Evolutionary conservation across 169 alveolate genomes (phyloP), one percentile per base, ranked within the genome.

Genomic region (Cryptosporidium xiaoi): DNA sequence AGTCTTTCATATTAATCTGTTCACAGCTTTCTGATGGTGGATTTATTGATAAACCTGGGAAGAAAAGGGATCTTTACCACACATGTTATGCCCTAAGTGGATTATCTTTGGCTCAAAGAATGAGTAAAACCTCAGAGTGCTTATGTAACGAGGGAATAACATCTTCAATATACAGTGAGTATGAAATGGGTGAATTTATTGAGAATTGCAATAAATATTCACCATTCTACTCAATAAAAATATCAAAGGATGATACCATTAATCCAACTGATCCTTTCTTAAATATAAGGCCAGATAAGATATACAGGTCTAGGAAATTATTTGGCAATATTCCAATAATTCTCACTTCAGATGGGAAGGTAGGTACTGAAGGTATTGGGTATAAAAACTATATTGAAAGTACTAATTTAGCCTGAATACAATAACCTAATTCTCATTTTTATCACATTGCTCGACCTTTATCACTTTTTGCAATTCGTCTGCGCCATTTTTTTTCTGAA

Each of bases 11-110:
- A 33, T 62, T 85, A 50, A 87, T 77, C 36, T 92, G 93, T 66
- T 87, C 90, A 58, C 92, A 85, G 64, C 64, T 77, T 65, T 66
- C 83, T 50, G 84, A 91, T 5, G 97, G 97, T 51, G 99, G 99
- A 33, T 71, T 98, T 53, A 91, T 94, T 62, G 99, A 98, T 92
- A 97, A 97, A 92, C 99, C 99, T 18, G 95, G 95, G n/a, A 96
- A 96, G 85, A 82, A 82, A 29, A 95, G 97, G 10, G 99, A 98
- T 92, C 92, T 94, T 64, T 98, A 96, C 82, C 99, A 98, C 92
- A 97, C 99, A 51, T 94, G 97, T 68, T 98, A 98, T 93, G 95
- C 98, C 56, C 90, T 96, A 31, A 92, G 97, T 67, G 99, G 98
- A 1, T 87, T 96, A 58, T 91, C 96, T 8, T 69, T 92, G 2